Base-by-base conservation (phyloP, 805 yeast species). In the Jamesozyma spencerorum region DNA sequence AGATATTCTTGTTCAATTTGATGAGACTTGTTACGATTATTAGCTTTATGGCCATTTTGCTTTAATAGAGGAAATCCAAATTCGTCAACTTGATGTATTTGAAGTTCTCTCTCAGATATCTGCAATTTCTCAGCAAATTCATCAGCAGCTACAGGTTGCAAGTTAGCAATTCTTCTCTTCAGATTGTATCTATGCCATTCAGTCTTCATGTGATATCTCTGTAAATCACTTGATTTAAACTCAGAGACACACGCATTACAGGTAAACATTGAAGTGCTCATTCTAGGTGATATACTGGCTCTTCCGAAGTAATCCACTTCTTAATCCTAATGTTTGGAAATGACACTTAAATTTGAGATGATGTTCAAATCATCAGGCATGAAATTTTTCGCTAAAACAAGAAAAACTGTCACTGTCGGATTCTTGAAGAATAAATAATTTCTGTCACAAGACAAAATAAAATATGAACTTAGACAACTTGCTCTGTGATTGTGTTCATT, bases 101-200 rank as follows among this genome's bases (percentile, higher is more conserved):
- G 46, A 37, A 54, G 58, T 35, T 60, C 66, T 37, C 45, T 52
- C 40, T 58, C 57, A 1, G 66, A 62, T 13, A 61, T 49, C 42
- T 63, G 68, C 18, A 60, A 48, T 43, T 64, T 68, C 49, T 63
- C 65, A 34, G 66, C 64, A 53, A 60, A 64, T 27, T 59, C 59
- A 44, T 67, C 82, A 2, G 85, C 75, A 15, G 79, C 64, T 24
- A 87, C 75, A 1, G 94, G 81, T 5, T 88, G 81, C 43, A 87
- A 64, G 24, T 74, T 73, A 1, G 96, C 95, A 26, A 92, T 95
- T 53, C 95, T 75, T 65, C 98, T 77, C 58, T 92, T 92, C 55
- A 92, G 71, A 56, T 92, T 92, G 63, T 92, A 92, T 47, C 98
- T 74, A 58, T 92, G 98, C 98, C 98, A 92, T 42, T 92, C 98